phyloP scores from a whole-genome alignment of 306 rosid genomes.

The Sicyos baderoa region DNA sequence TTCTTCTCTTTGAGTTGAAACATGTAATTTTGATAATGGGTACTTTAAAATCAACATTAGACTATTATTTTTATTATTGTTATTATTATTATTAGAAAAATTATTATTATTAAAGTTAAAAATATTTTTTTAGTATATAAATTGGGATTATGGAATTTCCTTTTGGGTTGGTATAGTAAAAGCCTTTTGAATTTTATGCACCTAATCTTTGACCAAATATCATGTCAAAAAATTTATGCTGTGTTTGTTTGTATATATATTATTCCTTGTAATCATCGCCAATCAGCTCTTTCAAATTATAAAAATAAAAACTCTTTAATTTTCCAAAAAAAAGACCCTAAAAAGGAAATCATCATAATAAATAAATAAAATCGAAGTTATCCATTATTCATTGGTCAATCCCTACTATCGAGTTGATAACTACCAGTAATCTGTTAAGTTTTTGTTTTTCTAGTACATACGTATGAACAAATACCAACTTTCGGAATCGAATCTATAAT shows the following conservation, averaged over 20 bases:
- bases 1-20: neutral
- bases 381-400: neutral
- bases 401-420: neutral
- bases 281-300: neutral
- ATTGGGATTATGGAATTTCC: neutral
- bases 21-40: constrained; percentile 2
- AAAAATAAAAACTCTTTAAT: neutral
- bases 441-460: too few relatives aligned
- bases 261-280: constrained; percentile 16
- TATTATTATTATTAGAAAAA: neutral
- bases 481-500: too few relatives aligned
- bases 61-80: neutral
- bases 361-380: neutral
- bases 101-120: neutral
- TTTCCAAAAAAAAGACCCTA: too few relatives aligned
- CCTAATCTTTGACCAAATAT: constrained; percentile 17
- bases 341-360: too few relatives aligned
- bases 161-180: constrained; percentile 9
- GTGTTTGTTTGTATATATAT: neutral
- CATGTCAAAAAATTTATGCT: constrained; percentile 2
- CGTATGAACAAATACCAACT: too few relatives aligned
- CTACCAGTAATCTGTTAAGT: too few relatives aligned
- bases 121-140: neutral
- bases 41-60: constrained; percentile 9
- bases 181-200: neutral